These are phyloP conservation scores for Bruguiera hainesii DNA, from an alignment of 441 rosid species.

Conservation along the genomic window DNA sequence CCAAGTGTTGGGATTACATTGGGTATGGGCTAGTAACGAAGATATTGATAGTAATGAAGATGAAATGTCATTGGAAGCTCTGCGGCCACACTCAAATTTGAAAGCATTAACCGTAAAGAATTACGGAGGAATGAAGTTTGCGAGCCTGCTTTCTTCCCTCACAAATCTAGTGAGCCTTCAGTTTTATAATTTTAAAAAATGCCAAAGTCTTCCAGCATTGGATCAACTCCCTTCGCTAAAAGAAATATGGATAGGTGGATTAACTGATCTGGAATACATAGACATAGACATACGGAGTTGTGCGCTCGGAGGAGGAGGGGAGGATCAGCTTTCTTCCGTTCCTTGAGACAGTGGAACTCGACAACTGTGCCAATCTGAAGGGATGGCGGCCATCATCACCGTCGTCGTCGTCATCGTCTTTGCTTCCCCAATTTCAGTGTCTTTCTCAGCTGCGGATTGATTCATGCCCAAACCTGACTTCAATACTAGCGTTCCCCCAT, in stretches of 20 bases:
- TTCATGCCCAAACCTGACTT: slow-evolving; percentile 16
- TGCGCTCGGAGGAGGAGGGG: background rate
- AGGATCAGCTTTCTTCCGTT: slow-evolving; percentile 9
- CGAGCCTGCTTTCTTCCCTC: slow-evolving; percentile 15
- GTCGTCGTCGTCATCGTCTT: too few species aligned
- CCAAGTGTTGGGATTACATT: background rate
- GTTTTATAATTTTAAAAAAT: too few species aligned
- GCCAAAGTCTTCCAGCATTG: slow-evolving; percentile 11
- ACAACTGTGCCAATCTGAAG: slow-evolving; percentile 6
- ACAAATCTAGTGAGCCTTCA: slow-evolving; percentile 6
- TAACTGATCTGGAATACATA: slow-evolving; percentile 10
- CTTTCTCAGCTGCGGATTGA: slow-evolving; percentile 17
- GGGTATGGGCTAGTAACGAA: background rate
- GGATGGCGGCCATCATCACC: slow-evolving; percentile 19
- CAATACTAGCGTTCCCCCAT: slow-evolving; percentile 16
- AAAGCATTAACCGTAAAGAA: background rate
- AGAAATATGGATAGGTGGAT: background rate
- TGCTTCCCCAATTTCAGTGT: slow-evolving; percentile 14
- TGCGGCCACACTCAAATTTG: slow-evolving; percentile 12
- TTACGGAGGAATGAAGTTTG: slow-evolving; percentile 7
- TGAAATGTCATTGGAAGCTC: background rate
- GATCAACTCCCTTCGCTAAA: slow-evolving; percentile 13
- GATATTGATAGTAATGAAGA: background rate
- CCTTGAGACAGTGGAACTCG: slow-evolving; percentile 4
- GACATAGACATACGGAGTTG: background rate